These are phyloP conservation scores for Phialemonium atrogriseum DNA, from an alignment of 2,329 filamentous ascomycete genomes.

Conservation along the genomic window DNA sequence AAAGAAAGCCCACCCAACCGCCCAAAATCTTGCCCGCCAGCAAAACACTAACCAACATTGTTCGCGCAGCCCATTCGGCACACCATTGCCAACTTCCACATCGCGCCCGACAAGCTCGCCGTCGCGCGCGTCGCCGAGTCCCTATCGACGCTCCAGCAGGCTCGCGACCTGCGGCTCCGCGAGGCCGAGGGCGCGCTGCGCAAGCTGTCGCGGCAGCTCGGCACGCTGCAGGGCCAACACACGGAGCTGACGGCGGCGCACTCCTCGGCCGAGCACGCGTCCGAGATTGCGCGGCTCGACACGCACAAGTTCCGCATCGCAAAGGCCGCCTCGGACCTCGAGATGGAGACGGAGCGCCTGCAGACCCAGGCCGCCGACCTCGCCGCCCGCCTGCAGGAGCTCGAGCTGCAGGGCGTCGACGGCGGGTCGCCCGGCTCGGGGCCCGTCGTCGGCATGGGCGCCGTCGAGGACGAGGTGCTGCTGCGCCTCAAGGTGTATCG, in stretches of 20 bases:
- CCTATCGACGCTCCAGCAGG: constrained; percentile 72
- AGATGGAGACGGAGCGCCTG: constrained; percentile 92
- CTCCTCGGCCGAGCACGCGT: constrained; percentile 71
- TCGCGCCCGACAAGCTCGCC: constrained; percentile 75
- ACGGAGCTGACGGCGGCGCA: constrained; percentile 66
- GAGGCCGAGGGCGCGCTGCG: constrained; percentile 61
- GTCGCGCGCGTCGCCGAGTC: constrained; percentile 79
- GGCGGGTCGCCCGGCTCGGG: constrained; percentile 37
- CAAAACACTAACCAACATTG: constrained; percentile 11
- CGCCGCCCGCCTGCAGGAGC: constrained; percentile 64
- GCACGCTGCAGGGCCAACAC: constrained; percentile 67
- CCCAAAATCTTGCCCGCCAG: neutral
- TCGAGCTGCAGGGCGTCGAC: constrained; percentile 83
- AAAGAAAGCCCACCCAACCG: constrained; percentile 22
- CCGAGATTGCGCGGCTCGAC: constrained; percentile 77
- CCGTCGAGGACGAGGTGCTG: constrained; percentile 55
- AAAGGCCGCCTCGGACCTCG: constrained; percentile 81
- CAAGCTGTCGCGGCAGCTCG: constrained; percentile 55
- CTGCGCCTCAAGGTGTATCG: constrained; percentile 86
- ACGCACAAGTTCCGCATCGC: constrained; percentile 90
- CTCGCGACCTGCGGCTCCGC: constrained; percentile 68
- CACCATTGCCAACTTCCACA: constrained; percentile 93
- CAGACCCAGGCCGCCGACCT: constrained; percentile 70
- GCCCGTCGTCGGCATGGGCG: constrained; percentile 26
- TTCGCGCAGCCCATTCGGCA: constrained; percentile 70